phyloP scores from a whole-genome alignment of 2,329 filamentous ascomycete genomes.

The Leptographium radiaticola region DNA sequence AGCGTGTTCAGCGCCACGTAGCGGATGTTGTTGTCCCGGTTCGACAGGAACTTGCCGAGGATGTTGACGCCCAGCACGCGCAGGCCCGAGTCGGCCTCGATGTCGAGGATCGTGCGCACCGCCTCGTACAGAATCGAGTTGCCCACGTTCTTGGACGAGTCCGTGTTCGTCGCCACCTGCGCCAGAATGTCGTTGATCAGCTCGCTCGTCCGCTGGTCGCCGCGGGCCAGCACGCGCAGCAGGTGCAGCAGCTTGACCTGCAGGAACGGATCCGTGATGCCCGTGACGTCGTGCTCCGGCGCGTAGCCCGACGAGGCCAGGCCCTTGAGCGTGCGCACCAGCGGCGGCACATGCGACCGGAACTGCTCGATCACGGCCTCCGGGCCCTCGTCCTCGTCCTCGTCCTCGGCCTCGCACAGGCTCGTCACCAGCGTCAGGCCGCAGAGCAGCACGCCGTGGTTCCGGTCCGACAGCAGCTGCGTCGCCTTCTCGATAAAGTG shows the following conservation, averaged over 20 bases:
- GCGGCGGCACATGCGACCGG: conserved; percentile 65
- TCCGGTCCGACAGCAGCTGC: conserved; percentile 75
- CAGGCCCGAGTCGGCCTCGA: conserved; percentile 91
- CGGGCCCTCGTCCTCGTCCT: conserved; percentile 80
- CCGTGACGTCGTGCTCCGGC: conserved; percentile 94
- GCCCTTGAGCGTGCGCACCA: conserved; percentile 85
- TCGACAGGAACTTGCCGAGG: conserved; percentile 88
- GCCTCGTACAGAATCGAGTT: conserved; percentile 98
- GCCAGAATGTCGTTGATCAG: conserved; percentile 98
- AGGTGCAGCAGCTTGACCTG: conserved; percentile 92
- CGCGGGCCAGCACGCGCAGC: conserved; percentile 72
- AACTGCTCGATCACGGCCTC: conserved; percentile 85
- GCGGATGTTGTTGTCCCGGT: conserved; percentile 97
- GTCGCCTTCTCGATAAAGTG: conserved; percentile 94
- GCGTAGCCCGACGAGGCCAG: conserved; percentile 92
- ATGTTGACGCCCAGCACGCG: conserved; percentile 96
- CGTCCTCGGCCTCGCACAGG: conserved; percentile 89
- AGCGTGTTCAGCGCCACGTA: conserved; percentile 96
- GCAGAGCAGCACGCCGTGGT: conserved; percentile 89
- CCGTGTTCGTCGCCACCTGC: conserved; percentile 95
- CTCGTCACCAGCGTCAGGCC: conserved; percentile 84
- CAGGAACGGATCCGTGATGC: conserved; percentile 93
- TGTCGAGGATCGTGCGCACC: conserved; percentile 92
- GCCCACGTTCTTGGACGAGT: conserved; percentile 95
- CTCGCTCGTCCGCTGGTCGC: conserved; percentile 79